phyloP scores from a whole-genome alignment of 225 moss, liverwort and hornwort species.

The Neckera pumila region DNA sequence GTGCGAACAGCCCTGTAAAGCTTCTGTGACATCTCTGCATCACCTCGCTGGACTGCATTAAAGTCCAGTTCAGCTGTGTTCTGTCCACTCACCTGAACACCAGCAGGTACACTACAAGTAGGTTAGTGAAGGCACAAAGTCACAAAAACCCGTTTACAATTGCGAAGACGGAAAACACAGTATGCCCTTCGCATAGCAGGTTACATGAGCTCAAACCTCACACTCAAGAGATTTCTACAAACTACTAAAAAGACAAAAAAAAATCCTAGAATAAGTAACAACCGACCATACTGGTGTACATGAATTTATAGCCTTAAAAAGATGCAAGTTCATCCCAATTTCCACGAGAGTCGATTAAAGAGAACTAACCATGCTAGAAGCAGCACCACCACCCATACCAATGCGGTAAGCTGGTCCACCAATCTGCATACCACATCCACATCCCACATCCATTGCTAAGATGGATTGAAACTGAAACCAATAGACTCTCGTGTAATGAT shows the following conservation, averaged over 20 bases:
- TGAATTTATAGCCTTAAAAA: not conserved
- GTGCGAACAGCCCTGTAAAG: conserved; percentile 95
- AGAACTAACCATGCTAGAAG: conserved; percentile 90
- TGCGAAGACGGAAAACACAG: not conserved
- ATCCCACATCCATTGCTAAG: not conserved
- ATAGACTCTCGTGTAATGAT: not conserved
- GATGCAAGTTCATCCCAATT: not conserved
- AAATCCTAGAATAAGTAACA: not conserved
- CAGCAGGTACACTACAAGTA: not conserved
- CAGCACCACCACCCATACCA: conserved; percentile 99
- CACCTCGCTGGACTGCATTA: conserved; percentile 98
- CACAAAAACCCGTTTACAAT: not conserved
- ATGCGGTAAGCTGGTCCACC: conserved; percentile 96
- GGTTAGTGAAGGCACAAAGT: not conserved
- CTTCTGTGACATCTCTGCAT: conserved; percentile 99
- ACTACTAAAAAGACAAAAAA: not conserved
- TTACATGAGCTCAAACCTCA: not conserved
- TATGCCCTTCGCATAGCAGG: not conserved
- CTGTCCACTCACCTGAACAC: conserved; percentile 76
- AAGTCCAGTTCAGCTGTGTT: conserved; percentile 96
- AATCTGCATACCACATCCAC: conserved; percentile 43
- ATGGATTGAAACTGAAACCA: not conserved
- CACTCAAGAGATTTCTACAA: not conserved
- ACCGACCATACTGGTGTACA: not conserved
- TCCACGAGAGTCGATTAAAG: not conserved